Evolutionary conservation across 305 asterid species (phyloP).

Genomic region (Fraxinus dipetala): DNA sequence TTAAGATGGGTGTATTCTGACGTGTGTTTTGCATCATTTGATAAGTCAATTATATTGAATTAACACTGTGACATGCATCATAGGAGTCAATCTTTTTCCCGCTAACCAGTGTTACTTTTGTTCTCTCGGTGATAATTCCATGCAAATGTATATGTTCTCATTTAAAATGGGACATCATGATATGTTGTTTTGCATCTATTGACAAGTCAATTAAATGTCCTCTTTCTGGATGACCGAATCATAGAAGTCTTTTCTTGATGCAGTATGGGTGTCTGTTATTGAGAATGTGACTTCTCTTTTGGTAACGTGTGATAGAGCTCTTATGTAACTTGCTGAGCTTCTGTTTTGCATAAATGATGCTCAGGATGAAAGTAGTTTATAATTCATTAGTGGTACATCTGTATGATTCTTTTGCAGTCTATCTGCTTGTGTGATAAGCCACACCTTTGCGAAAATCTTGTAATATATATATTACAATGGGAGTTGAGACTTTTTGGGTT

Average conservation of each 20-base stretch:
- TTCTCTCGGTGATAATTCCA: neutral
- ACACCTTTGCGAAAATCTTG: conserved; percentile 20
- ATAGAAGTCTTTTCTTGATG: neutral
- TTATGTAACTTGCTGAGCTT: conserved; percentile 28
- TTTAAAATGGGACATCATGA: neutral
- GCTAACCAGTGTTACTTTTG: neutral
- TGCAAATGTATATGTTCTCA: neutral
- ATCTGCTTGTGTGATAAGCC: conserved; percentile 48
- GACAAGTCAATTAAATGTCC: neutral
- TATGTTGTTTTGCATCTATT: neutral
- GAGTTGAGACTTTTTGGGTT: neutral
- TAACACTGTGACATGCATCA: neutral
- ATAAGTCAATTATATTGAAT: neutral
- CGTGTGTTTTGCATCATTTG: conserved; percentile 10
- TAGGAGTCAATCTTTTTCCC: neutral
- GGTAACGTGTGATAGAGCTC: conserved; percentile 22
- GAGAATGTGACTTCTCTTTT: conserved; percentile 20
- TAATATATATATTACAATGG: neutral
- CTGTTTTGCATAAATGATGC: conserved; percentile 37
- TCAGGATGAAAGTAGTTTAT: conserved; percentile 54
- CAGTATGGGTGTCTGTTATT: conserved; percentile 2
- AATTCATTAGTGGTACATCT: conserved; percentile 57
- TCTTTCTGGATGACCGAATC: neutral
- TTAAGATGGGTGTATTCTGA: neutral
- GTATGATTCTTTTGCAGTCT: conserved; percentile 59